These are phyloP conservation scores for Apiotrichum brassicae DNA, from an alignment of 1,284 basidiomycete genomes.

Conservation along the genomic window DNA sequence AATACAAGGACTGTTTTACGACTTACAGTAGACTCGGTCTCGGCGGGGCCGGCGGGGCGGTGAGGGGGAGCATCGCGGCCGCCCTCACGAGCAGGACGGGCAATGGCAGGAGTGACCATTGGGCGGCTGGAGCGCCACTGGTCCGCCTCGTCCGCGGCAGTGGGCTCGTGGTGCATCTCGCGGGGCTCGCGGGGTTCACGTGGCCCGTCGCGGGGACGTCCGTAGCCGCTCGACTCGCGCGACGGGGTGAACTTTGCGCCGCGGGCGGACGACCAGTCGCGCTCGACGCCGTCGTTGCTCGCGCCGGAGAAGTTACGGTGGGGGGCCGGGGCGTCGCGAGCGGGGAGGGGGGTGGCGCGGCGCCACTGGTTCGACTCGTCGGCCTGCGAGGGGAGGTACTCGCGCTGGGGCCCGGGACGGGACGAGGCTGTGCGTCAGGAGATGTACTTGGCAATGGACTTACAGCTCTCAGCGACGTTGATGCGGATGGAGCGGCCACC, in stretches of 20 bases:
- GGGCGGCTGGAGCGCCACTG: constrained; percentile 50
- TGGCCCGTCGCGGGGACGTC: constrained; percentile 10
- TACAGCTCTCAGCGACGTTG: constrained; percentile 83
- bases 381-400: constrained; percentile 44
- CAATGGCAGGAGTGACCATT: constrained; percentile 20
- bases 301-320: constrained; percentile 31
- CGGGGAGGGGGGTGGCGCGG: constrained; percentile 76
- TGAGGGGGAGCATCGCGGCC: constrained; percentile 31
- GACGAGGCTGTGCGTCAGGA: constrained; percentile 1
- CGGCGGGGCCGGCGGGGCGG: constrained; percentile 47
- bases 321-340: constrained; percentile 42
- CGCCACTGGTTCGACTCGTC: constrained; percentile 64
- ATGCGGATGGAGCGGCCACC: constrained; percentile 77
- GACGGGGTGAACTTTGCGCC: constrained; percentile 47
- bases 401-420: constrained; percentile 26
- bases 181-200: constrained; percentile 4
- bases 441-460: not conserved
- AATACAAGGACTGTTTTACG: not conserved
- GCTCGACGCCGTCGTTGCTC: constrained; percentile 19
- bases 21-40: constrained; percentile 60
- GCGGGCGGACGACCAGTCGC: constrained; percentile 48
- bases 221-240: constrained; percentile 36
- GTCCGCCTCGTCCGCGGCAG: constrained; percentile 49
- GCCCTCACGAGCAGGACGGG: constrained; percentile 6
- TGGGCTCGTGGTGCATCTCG: constrained; percentile 12